Evolutionary conservation across 2,329 filamentous ascomycete genomes (phyloP).

Genomic region (Diaporthe sp.): DNA sequence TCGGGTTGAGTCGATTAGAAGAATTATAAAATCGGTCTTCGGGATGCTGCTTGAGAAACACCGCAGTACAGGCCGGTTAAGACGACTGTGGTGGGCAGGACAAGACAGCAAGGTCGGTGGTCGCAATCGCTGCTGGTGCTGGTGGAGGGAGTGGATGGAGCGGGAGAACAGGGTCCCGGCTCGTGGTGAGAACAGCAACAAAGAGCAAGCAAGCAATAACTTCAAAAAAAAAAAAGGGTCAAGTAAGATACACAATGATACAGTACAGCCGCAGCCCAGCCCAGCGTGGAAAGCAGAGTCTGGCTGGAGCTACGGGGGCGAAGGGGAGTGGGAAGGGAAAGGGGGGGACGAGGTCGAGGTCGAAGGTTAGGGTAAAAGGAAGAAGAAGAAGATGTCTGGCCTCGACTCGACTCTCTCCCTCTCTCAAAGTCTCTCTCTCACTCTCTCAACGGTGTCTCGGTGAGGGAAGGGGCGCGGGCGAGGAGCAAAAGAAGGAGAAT

Average conservation of each 20-base stretch:
- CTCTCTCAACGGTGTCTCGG: constrained; percentile 19
- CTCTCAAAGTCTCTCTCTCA: constrained; percentile 4
- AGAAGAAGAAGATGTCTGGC: constrained; percentile 23
- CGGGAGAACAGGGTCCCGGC: constrained; percentile 26
- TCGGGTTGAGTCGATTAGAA: constrained; percentile 31
- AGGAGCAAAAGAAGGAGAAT: constrained; percentile 4
- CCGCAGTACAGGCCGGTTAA: constrained; percentile 40
- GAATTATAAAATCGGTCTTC: constrained; percentile 22
- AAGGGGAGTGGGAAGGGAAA: neutral
- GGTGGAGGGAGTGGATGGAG: constrained; percentile 25
- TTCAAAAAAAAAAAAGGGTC: constrained; percentile 12
- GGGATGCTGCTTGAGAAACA: constrained; percentile 7
- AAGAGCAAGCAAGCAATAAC: constrained; percentile 8
- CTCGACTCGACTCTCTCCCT: constrained; percentile 20
- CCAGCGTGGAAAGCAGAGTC: constrained; percentile 29
- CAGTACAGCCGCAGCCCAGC: constrained; percentile 29
- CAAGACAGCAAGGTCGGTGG: constrained; percentile 25
- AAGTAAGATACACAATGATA: constrained; percentile 33
- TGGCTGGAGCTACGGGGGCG: constrained; percentile 25
- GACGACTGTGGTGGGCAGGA: constrained; percentile 38
- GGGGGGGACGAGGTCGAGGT: neutral
- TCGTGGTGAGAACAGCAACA: constrained; percentile 31
- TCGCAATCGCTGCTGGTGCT: constrained; percentile 2
- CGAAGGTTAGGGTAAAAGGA: constrained; percentile 24
- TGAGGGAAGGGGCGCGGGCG: constrained; percentile 15